phyloP scores from a whole-genome alignment of 805 yeast species.

The Zygoascus ofunaensis region DNA sequence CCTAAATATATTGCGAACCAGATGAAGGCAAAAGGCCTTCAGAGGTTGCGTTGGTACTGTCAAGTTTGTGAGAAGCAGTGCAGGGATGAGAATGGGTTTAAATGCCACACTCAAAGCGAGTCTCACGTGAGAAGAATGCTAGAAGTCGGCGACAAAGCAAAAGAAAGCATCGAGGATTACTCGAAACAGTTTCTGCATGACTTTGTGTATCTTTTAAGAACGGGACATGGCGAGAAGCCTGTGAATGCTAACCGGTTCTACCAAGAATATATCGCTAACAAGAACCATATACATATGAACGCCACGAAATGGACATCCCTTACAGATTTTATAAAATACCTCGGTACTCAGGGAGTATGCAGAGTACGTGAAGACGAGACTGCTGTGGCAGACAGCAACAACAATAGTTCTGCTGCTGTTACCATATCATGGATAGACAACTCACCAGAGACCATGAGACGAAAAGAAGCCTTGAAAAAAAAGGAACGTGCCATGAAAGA shows the following conservation, averaged over 20 bases:
- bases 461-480: conserved; percentile 33
- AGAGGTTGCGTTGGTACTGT: conserved; percentile 79
- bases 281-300: conserved; percentile 82
- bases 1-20: conserved; percentile 68
- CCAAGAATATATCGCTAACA: conserved; percentile 78
- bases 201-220: conserved; percentile 52
- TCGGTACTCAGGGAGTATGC: conserved; percentile 50
- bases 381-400: background rate
- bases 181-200: conserved; percentile 52
- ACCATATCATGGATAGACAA: conserved; percentile 47
- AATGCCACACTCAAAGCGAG: conserved; percentile 78
- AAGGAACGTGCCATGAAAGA: conserved; percentile 30
- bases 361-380: conserved; percentile 35
- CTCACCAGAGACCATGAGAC: conserved; percentile 39
- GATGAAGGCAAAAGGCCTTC: conserved; percentile 76
- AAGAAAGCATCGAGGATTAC: conserved; percentile 43
- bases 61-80: conserved; percentile 88
- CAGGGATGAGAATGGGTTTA: conserved; percentile 91
- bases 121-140: conserved; percentile 57
- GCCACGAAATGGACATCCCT: conserved; percentile 74
- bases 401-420: conserved; percentile 22
- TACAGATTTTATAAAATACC: conserved; percentile 53
- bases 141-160: conserved; percentile 36
- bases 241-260: conserved; percentile 79
- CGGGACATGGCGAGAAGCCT: conserved; percentile 72